Percentiles rank a stretch among this genome's conserved stretches.
Evolutionary conservation across 164 flowering plant species (phyloP).

Genomic region (Pachysandra terminalis): DNA sequence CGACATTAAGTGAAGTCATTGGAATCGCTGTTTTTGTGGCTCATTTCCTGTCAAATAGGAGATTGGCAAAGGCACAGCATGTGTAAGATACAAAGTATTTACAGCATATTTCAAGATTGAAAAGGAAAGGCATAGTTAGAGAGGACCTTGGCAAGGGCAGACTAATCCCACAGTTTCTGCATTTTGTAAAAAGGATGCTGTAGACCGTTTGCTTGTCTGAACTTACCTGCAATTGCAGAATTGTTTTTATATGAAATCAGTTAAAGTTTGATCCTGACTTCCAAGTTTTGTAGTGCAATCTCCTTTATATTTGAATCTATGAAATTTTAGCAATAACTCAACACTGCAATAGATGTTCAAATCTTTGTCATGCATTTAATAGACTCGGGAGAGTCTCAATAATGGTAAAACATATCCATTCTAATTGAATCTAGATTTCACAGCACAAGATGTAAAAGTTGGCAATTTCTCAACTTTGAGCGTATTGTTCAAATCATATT

Average conservation of each 20-base stretch:
- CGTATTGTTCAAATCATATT: too few relatives aligned
- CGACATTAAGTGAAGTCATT: constrained; percentile 74
- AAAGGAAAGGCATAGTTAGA: not conserved
- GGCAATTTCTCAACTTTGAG: too few relatives aligned
- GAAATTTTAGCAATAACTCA: too few relatives aligned
- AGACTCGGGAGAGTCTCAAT: too few relatives aligned
- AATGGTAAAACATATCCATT: too few relatives aligned
- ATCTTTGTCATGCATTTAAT: too few relatives aligned
- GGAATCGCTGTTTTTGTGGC: constrained; percentile 46
- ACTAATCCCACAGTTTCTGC: constrained; percentile 89
- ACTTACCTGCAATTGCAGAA: constrained; percentile 25
- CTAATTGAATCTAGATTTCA: not conserved
- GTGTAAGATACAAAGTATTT: not conserved
- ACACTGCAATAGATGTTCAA: too few relatives aligned
- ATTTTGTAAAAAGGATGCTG: constrained; percentile 76
- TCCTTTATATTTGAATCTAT: too few relatives aligned
- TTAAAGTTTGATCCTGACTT: too few relatives aligned
- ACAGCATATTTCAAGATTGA: not conserved
- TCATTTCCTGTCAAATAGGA: constrained; percentile 34
- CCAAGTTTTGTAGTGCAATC: too few relatives aligned
- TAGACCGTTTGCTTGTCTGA: constrained; percentile 41
- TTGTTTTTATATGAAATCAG: not conserved
- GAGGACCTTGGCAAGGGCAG: constrained; percentile 48
- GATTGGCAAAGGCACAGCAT: not conserved
- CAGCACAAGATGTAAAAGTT: too few relatives aligned